Percentiles rank a stretch among this genome's conserved stretches.
Evolutionary conservation across 352 stramenopile genomes (phyloP).

Genomic region (Globisporangium rhizosaccharum): DNA sequence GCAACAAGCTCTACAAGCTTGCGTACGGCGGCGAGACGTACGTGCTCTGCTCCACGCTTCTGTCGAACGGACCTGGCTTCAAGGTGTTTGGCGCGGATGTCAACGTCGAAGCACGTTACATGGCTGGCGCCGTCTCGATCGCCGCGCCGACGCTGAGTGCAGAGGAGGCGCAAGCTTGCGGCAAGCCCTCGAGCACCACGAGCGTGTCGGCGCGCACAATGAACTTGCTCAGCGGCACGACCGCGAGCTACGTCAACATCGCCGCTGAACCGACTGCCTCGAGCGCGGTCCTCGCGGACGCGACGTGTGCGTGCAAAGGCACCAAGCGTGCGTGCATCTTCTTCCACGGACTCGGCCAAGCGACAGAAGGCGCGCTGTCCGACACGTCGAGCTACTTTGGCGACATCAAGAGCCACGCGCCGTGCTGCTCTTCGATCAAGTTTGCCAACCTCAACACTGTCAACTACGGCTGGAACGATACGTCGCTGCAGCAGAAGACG

Average conservation of each 20-base stretch:
- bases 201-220: slow-evolving; percentile 11
- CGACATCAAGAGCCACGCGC: slow-evolving; percentile 36
- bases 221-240: not conserved
- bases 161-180: slow-evolving; percentile 8
- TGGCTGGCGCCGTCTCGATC: slow-evolving; percentile 2
- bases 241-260: slow-evolving; percentile 15
- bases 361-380: slow-evolving; percentile 25
- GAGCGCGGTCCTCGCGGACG: slow-evolving; percentile 11
- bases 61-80: slow-evolving; percentile 16
- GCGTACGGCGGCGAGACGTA: slow-evolving; percentile 36
- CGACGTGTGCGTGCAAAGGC: slow-evolving; percentile 36
- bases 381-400: slow-evolving; percentile 41
- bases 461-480: slow-evolving; percentile 40
- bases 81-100: slow-evolving; percentile 35
- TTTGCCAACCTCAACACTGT: slow-evolving; percentile 43
- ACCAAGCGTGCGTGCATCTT: slow-evolving; percentile 44
- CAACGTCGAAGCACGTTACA: slow-evolving; percentile 29
- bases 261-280: slow-evolving; percentile 14
- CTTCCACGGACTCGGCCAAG: slow-evolving; percentile 40
- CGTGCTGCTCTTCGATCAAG: slow-evolving; percentile 54
- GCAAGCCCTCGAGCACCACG: not conserved
- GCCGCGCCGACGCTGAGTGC: not conserved
- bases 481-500: slow-evolving; percentile 28
- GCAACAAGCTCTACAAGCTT: slow-evolving; percentile 2
- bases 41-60: slow-evolving; percentile 24